phyloP scores from a whole-genome alignment of 1,284 basidiomycete genomes.

The Ceratobasidium papillatum region DNA sequence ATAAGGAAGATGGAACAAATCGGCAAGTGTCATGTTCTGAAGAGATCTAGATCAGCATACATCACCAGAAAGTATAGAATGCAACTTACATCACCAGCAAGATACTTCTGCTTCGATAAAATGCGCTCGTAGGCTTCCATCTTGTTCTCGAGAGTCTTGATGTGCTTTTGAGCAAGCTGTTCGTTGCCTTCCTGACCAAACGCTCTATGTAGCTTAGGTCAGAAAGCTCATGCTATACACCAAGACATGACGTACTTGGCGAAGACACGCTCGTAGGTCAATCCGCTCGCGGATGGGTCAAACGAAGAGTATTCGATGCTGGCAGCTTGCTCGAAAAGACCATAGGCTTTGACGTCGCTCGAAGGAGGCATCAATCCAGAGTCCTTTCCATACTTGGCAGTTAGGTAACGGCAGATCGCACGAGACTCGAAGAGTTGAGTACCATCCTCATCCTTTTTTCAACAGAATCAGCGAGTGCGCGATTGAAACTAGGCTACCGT shows the following conservation, averaged over 20 bases:
- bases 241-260: conserved; percentile 24
- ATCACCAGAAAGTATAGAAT: not conserved
- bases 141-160: conserved; percentile 48
- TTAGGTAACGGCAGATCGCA: conserved; percentile 62
- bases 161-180: conserved; percentile 27
- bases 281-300: conserved; percentile 40
- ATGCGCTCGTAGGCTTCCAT: conserved; percentile 58
- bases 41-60: not conserved
- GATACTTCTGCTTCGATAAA: conserved; percentile 2
- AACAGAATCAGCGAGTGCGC: not conserved
- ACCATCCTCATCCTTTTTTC: conserved; percentile 41
- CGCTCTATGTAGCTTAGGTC: conserved; percentile 42
- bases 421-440: conserved; percentile 56
- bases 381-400: conserved; percentile 55
- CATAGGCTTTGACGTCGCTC: conserved; percentile 52
- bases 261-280: conserved; percentile 25
- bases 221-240: no score
- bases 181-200: conserved; percentile 41
- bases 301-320: conserved; percentile 52
- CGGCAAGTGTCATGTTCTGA: conserved; percentile 57
- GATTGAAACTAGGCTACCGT: not conserved
- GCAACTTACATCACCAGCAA: not conserved
- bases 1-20: conserved; percentile 64
- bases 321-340: conserved; percentile 51
- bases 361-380: conserved; percentile 49